Percentiles rank a stretch among this genome's conserved stretches.
phyloP scores from a whole-genome alignment of 306 rosid genomes.

The Acacia melanoxylon region DNA sequence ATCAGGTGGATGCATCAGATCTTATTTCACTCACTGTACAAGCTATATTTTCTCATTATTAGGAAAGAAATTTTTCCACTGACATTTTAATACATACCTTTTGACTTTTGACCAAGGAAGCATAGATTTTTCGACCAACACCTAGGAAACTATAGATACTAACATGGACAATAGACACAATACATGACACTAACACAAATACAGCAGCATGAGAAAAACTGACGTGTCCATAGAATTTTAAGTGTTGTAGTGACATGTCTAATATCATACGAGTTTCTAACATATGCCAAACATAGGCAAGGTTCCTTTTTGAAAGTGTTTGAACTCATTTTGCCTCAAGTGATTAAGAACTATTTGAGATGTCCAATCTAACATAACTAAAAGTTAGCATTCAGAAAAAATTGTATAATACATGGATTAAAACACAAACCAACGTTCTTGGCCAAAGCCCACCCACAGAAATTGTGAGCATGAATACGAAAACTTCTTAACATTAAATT shows the following conservation, averaged over 20 bases:
- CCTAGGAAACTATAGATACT: not conserved
- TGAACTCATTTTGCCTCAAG: not conserved
- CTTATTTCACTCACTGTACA: not conserved
- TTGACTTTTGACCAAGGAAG: not conserved
- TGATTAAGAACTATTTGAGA: not conserved
- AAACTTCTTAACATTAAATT: not conserved
- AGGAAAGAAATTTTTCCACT: not conserved
- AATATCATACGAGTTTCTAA: not conserved
- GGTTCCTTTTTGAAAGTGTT: not conserved
- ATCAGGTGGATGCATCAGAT: not conserved
- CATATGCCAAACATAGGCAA: not conserved
- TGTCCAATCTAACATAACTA: not conserved
- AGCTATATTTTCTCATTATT: not conserved
- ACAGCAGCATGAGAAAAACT: not conserved
- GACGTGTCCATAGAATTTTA: not conserved
- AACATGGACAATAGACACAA: not conserved
- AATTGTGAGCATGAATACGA: not conserved
- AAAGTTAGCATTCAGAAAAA: not conserved
- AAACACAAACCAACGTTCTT: not conserved
- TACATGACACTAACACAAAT: not conserved
- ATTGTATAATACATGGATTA: not conserved
- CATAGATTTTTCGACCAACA: not conserved
- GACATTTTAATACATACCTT: not conserved
- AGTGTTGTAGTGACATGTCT: not conserved
- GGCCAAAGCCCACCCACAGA: conserved; percentile 1